Evolutionary conservation across 169 alveolate genomes (phyloP), one percentile per base, ranked within the genome.

Genomic region (Plasmodium yoelii): DNA sequence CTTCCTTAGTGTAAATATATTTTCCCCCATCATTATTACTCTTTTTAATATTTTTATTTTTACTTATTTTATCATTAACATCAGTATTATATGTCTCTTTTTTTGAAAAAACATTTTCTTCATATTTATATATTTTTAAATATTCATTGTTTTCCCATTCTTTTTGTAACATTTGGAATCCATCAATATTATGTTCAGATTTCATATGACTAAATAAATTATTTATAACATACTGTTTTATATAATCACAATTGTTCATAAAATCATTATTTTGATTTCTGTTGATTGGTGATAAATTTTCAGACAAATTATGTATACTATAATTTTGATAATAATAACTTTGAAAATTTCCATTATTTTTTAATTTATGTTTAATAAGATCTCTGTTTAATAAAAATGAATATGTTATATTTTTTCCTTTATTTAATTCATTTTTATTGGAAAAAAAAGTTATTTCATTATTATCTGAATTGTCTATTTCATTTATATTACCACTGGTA

Each of bases 101-200:
- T 13, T 24, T 12, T 34, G 88, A 28, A 18, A 63, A n/a, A 39
- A 77, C 28, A 15, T 53, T 22, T 5, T 34, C 42, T 77, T 77
- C 88, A 56, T 77, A 77, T 42, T 77, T 65, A 15, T 64, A 55
- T 51, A 77, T 77, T 64, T 49, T 63, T 28, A 51, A 6, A 44
- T 39, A 77, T 68, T 77, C 88, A 26, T 77, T 77, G 18, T 61
- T 49, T 8, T 26, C 22, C 88, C 88, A 77, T 44, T 77, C 88
- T 39, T 26, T 77, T 39, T 42, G 63, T 5, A 77, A 44, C 6
- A 77, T 47, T 28, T 49, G 44, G 2, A 77, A 56, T 44, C 49
- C 10, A 24, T 77, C 68, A 5, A 77, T 26, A 34, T 64, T 49
- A 56, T 77, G 88, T 12, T 77, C 88, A 18, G 4, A 5, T 64